Base-by-base conservation (phyloP, 2,329 filamentous ascomycete genomes). In the Trichoderma afroharzianum region DNA sequence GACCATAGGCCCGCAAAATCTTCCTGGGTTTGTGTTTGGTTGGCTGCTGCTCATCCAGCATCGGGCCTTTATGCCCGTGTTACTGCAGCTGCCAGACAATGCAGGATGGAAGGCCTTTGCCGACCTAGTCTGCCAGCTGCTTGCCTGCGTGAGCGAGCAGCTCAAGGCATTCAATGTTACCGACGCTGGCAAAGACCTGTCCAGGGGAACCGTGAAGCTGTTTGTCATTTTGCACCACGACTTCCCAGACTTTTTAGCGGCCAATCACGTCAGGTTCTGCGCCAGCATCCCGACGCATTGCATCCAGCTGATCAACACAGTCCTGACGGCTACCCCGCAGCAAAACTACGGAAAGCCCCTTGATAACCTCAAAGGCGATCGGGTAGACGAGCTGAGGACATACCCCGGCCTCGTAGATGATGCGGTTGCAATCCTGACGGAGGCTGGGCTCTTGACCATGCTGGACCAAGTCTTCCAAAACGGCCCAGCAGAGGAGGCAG, bases 171-270 rank as follows among this genome's bases (percentile, higher is more conserved):
- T 91, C 32, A 90, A 90, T 71, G 87, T 94, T 18, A 86, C 90
- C 4, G 85, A 89, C 39, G 87, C 93, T 64, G 89, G 91, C 39
- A 95, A 93, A 79, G 93, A 95, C 69, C 89, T 97, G 73, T 98
- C 97, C 80, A 91, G 93, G 73, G 94, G 92, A 9, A 89, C 93
- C 1, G 84, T 97, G 62, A 94, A 97, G 78, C 88, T 98, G 72
- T 83, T 98, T 69, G 84, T 97, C 39, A 88, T 97, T 67, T 84
- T 99, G 68, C 93, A 97, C 76, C 96, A 98, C 78, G 96, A 99
- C 80, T 98, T 94, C 81, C 93, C 95, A 0, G 94, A 98, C 71
- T 99, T 97, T 81, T 83, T 99, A 55, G 92, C 93, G 6, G 93
- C 95, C 76, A 94, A 97, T 80, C 93, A 97, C 78, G 90, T 93